A percentile compares a stretch with the other conserved stretches of the same genome.
phyloP scores from a whole-genome alignment of 2,329 filamentous ascomycete genomes.

The Apiospora hydei region DNA sequence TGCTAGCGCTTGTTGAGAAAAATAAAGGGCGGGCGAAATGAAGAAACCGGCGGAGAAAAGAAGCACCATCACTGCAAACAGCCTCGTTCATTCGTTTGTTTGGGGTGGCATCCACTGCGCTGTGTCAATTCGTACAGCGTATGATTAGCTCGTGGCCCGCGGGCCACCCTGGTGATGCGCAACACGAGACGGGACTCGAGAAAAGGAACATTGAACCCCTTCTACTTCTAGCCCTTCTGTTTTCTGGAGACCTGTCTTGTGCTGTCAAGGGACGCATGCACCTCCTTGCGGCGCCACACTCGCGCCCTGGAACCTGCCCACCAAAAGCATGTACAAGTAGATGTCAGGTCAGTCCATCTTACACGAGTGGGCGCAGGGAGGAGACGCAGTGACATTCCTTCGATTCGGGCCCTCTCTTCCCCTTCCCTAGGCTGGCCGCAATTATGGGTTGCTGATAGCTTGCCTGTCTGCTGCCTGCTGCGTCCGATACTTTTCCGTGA shows the following conservation, averaged over 20 bases:
- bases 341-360: background rate
- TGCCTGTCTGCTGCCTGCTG: background rate
- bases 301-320: background rate
- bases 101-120: background rate
- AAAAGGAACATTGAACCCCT: background rate
- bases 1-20: no score
- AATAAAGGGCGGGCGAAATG: no score
- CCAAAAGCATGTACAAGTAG: no score
- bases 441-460: background rate
- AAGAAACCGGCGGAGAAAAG: background rate
- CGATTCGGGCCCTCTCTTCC: background rate
- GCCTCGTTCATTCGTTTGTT: background rate
- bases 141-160: background rate
- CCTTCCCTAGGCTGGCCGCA: background rate
- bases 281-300: conserved; percentile 10
- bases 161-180: background rate
- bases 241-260: conserved; percentile 2
- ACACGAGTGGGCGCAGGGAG: background rate
- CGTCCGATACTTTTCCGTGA: background rate
- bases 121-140: background rate
- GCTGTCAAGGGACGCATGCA: background rate
- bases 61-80: background rate
- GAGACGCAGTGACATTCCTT: background rate
- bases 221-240: background rate
- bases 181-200: background rate